Evolutionary conservation across 257 asterid species (phyloP), one percentile per base, ranked within the genome.

Genomic region (Solanum corneliomulleri): DNA sequence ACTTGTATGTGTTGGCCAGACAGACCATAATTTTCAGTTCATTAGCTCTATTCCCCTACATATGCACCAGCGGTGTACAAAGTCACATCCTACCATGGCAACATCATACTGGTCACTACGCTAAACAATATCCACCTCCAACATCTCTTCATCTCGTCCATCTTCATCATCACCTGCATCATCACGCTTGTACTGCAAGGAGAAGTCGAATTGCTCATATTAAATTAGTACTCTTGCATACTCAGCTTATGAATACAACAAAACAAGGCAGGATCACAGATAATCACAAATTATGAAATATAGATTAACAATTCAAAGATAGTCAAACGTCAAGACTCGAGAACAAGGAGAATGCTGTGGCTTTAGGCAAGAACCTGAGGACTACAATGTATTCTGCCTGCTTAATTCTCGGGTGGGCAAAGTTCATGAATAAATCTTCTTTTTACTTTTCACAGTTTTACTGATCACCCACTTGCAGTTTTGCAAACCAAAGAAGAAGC

Each of bases 101-200:
- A 71, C 83, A n/a, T 76, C 83, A n/a, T 76, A 44, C 49, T 44
- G 49, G 45, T 29, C 27, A 14, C 47, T 33, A 42, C 75, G 47
- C 83, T 94, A 95, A 83, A 91, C 92, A 2, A 94, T 92, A 89
- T 95, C 98, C 88, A 94, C 97, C 84, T 92, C 97, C 86, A 74
- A 91, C 23, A 86, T 66, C 90, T 94, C 98, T 88, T 94, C 97
- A 41, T 95, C 98, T 21, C 47, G 80, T 39, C 90, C 96, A 72
- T 91, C 96, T 5, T 91, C 93, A 21, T 92, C 93, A 8, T 90
- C 90, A 21, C 90, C 96, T 5, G 91, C 92, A 21, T 92, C 93
- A 8, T 90, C 90, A 21, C 90, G 93, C 89, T 93, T 89, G 87
- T 88, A 88, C 99, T 97, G 98, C 95, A 92, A 93, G 11, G 25